These are phyloP conservation scores for Mycena galopus DNA, from an alignment of 768 basidiomycete genomes.

Conservation along the genomic window DNA sequence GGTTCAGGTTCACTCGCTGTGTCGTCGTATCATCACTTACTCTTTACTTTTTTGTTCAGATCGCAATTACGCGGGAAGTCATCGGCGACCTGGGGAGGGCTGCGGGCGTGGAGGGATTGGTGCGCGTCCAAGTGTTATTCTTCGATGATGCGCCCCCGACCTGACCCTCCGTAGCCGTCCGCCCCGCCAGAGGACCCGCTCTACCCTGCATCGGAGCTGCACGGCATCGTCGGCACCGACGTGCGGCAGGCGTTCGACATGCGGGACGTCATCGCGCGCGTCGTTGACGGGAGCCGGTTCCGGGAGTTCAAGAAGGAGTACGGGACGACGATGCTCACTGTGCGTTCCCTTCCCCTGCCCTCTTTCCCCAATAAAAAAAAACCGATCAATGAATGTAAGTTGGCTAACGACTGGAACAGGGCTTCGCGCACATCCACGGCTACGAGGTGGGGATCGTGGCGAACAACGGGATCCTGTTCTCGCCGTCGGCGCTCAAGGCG, in stretches of 20 bases:
- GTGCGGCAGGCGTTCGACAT: conserved; percentile 92
- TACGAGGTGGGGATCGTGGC: conserved; percentile 93
- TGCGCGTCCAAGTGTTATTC: conserved; percentile 49
- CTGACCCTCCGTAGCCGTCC: conserved; percentile 61
- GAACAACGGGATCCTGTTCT: conserved; percentile 96
- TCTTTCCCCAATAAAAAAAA: too few species aligned
- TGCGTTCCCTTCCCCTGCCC: conserved; percentile 50
- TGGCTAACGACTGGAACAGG: conserved; percentile 56
- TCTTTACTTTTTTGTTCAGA: conserved; percentile 29
- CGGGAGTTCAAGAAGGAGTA: conserved; percentile 98
- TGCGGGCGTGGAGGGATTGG: conserved; percentile 62
- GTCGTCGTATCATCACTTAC: too few species aligned
- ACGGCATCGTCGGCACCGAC: conserved; percentile 94
- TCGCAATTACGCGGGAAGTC: conserved; percentile 81
- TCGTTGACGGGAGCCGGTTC: conserved; percentile 93
- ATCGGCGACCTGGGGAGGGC: conserved; percentile 83
- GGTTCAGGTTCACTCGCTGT: neutral
- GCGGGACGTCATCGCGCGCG: conserved; percentile 91
- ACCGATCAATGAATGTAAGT: neutral
- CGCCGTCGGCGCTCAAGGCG: conserved; percentile 92
- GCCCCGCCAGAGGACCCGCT: conserved; percentile 76
- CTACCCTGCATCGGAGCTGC: conserved; percentile 84
- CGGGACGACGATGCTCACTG: conserved; percentile 90
- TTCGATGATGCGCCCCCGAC: neutral
- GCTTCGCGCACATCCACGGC: conserved; percentile 91